A percentile compares a stretch with the other conserved stretches of the same genome.
Conservation (phyloP, 371 early-diverging fungal species). For the Synchytrium microbalum region DNA sequence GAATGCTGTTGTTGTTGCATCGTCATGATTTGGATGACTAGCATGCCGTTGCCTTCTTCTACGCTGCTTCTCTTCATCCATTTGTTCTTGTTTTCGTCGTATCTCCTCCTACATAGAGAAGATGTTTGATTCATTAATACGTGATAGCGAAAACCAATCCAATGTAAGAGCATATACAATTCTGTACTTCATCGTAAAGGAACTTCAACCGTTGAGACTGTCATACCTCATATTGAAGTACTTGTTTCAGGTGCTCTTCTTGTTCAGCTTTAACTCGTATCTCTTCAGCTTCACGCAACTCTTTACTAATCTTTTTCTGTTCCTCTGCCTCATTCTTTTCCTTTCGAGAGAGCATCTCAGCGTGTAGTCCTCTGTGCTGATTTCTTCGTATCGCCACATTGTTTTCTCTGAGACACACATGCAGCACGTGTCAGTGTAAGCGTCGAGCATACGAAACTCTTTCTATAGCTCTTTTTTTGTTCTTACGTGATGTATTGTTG, state of each 20-base stretch:
- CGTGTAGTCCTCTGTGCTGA: not conserved
- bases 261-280: not conserved
- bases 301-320: not conserved
- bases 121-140: not conserved
- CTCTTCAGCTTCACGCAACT: not conserved
- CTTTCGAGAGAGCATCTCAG: not conserved
- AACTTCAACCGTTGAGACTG: too few species aligned
- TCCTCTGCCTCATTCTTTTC: not conserved
- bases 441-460: not conserved
- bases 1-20: too few species aligned
- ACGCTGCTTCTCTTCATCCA: not conserved
- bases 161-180: too few species aligned
- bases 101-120: not conserved
- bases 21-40: not conserved
- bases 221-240: not conserved
- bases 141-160: too few species aligned
- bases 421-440: not conserved
- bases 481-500: not conserved
- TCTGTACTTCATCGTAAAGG: too few species aligned
- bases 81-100: not conserved
- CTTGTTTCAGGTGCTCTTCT: not conserved
- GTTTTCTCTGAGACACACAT: not conserved
- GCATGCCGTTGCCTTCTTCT: not conserved
- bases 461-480: not conserved
- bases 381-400: not conserved